Conservation (phyloP, 2,329 filamentous ascomycete genomes). For the Alternaria postmessia region DNA sequence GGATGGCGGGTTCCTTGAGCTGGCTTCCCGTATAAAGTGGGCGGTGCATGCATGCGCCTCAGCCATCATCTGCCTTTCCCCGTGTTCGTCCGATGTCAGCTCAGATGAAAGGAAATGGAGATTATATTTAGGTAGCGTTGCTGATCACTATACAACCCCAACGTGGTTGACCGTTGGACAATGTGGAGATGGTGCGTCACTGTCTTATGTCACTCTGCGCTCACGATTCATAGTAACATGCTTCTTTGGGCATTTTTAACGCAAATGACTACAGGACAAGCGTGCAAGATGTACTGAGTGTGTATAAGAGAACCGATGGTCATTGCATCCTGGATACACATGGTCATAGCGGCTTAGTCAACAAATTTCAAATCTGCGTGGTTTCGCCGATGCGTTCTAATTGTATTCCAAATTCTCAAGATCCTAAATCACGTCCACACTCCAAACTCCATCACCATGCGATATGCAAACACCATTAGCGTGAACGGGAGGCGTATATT, state of each 20-base stretch:
- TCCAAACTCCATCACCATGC: too few species aligned
- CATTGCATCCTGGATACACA: too few species aligned
- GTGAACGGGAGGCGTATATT: too few species aligned
- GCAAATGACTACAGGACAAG: too few species aligned
- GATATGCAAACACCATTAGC: too few species aligned
- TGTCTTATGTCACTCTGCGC: neutral
- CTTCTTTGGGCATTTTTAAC: too few species aligned
- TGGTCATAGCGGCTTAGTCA: neutral
- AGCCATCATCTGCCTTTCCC: neutral
- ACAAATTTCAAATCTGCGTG: too few species aligned
- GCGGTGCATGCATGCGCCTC: neutral
- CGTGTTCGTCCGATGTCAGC: conserved; percentile 3
- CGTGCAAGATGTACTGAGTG: too few species aligned
- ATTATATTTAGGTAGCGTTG: conserved; percentile 2
- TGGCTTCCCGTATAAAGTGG: neutral
- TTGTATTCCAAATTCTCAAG: too few species aligned
- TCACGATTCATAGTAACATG: neutral
- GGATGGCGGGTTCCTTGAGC: neutral
- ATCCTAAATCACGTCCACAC: too few species aligned
- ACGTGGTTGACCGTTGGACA: neutral
- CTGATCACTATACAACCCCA: neutral
- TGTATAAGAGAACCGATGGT: too few species aligned
- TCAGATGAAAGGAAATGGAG: neutral
- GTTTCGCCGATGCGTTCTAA: too few species aligned
- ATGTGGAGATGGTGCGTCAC: neutral